phyloP scores from a whole-genome alignment of 2,329 filamentous ascomycete genomes.

The Fusarium brachygibbosum region DNA sequence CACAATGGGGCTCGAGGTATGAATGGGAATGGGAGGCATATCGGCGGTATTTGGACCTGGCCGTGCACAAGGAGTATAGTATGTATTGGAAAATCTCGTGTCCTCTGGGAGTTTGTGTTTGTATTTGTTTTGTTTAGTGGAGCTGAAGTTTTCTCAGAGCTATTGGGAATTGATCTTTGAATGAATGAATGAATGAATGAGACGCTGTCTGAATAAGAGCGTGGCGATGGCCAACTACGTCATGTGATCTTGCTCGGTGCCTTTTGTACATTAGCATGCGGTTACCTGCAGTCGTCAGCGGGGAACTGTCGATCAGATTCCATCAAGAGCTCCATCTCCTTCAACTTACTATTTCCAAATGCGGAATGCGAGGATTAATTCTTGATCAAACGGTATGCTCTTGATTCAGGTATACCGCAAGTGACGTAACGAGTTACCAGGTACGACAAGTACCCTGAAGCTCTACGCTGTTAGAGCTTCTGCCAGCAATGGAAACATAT shows the following conservation, averaged over 20 bases:
- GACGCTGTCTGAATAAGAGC: conserved; percentile 31
- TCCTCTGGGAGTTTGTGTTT: not conserved
- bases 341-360: conserved; percentile 30
- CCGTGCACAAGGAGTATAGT: not conserved
- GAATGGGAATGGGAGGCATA: conserved; percentile 74
- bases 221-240: conserved; percentile 41
- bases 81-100: not conserved
- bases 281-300: conserved; percentile 37
- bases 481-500: not conserved
- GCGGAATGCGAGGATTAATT: conserved; percentile 34
- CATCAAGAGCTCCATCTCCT: conserved; percentile 21
- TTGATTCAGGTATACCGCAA: conserved; percentile 6
- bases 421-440: conserved; percentile 18
- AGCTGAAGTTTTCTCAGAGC: not conserved
- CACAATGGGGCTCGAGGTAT: conserved; percentile 70
- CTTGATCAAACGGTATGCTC: conserved; percentile 16
- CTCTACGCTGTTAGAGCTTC: not conserved
- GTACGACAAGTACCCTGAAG: conserved; percentile 15
- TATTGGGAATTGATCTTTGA: not conserved
- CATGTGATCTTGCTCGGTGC: conserved; percentile 38
- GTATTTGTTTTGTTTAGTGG: not conserved
- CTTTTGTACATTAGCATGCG: conserved; percentile 28
- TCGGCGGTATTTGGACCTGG: conserved; percentile 24
- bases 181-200: conserved; percentile 12
- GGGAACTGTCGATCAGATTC: conserved; percentile 45